A percentile compares a stretch with the other conserved stretches of the same genome.
These are phyloP conservation scores for Annona cherimola DNA, from an alignment of 164 flowering plant species.

Conservation along the genomic window DNA sequence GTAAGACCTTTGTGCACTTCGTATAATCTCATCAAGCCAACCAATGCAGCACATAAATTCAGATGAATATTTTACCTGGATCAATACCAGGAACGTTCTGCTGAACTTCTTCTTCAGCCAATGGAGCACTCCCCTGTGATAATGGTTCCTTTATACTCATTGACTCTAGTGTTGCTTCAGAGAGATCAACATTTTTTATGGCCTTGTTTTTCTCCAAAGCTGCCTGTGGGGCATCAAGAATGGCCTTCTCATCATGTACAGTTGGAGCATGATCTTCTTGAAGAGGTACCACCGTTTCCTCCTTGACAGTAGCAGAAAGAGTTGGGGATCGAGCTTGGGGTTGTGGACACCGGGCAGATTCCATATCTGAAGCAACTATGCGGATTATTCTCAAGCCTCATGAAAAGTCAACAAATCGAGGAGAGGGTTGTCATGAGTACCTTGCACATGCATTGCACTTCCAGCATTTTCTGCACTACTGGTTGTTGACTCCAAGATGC, in stretches of 20 bases:
- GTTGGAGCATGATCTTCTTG: slow-evolving; percentile 32
- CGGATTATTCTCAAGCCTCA: not conserved
- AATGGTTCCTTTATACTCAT: slow-evolving; percentile 53
- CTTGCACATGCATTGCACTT: slow-evolving; percentile 70
- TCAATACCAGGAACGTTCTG: slow-evolving; percentile 67
- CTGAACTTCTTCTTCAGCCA: slow-evolving; percentile 81
- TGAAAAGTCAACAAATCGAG: not conserved
- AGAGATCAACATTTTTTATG: slow-evolving; percentile 35
- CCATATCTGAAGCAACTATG: slow-evolving; percentile 48
- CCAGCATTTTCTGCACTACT: slow-evolving; percentile 86
- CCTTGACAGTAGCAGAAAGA: slow-evolving; percentile 65
- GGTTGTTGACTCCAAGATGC: slow-evolving; percentile 76
- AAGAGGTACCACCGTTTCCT: slow-evolving; percentile 31
- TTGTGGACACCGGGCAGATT: slow-evolving; percentile 59
- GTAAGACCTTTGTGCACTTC: not conserved
- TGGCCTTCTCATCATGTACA: slow-evolving; percentile 29
- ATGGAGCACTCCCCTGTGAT: slow-evolving; percentile 72
- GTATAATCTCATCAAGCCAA: not conserved
- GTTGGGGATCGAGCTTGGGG: slow-evolving; percentile 66
- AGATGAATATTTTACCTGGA: slow-evolving; percentile 43
- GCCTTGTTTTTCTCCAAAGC: slow-evolving; percentile 29
- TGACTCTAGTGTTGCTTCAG: slow-evolving; percentile 72
- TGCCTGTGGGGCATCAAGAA: slow-evolving; percentile 26
- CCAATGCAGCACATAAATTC: not conserved
- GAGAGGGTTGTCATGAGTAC: slow-evolving; percentile 18